Evolutionary conservation across 345 rosid species (phyloP), one percentile per base, ranked within the genome.

Genomic region (Litchi chinensis): DNA sequence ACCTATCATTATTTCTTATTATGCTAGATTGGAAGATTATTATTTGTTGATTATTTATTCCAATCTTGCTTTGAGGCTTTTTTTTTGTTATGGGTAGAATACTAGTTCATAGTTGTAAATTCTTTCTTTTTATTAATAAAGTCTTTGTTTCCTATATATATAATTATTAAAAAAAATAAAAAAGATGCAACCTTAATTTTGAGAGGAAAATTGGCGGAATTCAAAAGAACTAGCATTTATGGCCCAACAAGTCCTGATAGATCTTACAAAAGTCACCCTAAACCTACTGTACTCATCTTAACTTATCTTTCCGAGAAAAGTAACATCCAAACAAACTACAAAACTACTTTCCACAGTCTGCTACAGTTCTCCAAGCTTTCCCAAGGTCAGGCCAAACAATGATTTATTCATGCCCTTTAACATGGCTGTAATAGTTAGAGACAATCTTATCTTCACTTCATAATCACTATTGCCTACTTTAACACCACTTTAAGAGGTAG

Each of bases 401-500:
- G 26, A 59, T 21, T 3, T 2, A 21, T 59, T 21, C 26, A 21
- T 21, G 26, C 4, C 26, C 64, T 59, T 19, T 65, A 65, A 13
- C 39, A 24, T 10, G 67, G 37, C 67, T 39, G 21, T 28, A 12
- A 15, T 12, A 65, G 68, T 65, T 65, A 28, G 18, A 24, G 18
- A 65, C 40, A 65, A 65, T 65, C 26, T 26, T 60, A 11, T 9
- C 68, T 26, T 32, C 68, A 65, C 21, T 65, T 16, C 37, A 65
- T 65, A 65, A 65, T 24, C 40, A 65, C 19, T 65, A 4, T 19
- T 10, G 18, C 68, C 68, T 24, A 24, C 40, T 65, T 24, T 28
- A 28, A 24, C 68, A 65, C 68, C 40, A 65, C 16, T 65, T n/a
- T 11, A 28, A 72, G 24, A 54, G 75, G 54, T 40, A 72, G 75